Base-by-base conservation (phyloP, 169 alveolate genomes). In the Plasmodium coatneyi region DNA sequence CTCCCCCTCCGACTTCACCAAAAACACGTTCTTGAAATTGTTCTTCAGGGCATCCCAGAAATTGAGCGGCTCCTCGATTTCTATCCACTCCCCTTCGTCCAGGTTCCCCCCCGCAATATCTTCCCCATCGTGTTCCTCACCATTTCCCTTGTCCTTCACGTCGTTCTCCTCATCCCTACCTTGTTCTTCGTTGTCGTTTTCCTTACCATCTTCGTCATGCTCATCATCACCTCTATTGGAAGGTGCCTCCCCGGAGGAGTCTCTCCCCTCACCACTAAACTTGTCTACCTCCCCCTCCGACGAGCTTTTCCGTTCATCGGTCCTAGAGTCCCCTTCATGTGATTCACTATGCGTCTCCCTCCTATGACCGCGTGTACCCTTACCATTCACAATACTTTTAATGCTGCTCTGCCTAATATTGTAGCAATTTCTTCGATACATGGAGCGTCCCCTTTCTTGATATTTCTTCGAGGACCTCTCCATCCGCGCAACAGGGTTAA, bases 11-110 rank as follows among this genome's bases (percentile, higher is more conserved):
- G 72, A 39, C 28, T 89, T 89, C 70, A 43, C 71, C 82, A 79
- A 89, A 89, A 89, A 89, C 6, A 89, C 89, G 71, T 89, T 89
- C 81, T 66, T 89, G 2, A 89, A 89, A 79, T 89, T 89, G 82
- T 89, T 89, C 82, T 79, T 89, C 71, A 89, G 34, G 22, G 80
- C 81, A 56, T 89, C 94, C 94, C 94, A 89, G 22, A 89, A 89
- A 39, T 79, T 78, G 28, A 32, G 52, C 5, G 94, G 34, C 71
- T 89, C 39, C 22, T 80, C 80, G 32, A 79, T 79, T 89, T 89
- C 83, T 78, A 79, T 60, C 94, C 94, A 89, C n/a, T 71, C 36
- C 14, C 36, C 78, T 7, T 34, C 56, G 12, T 89, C 94, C 34
- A 30, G 72, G 56, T 16, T n/a, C 34, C 22, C 34, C 5, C 30